Evolutionary conservation across 75 land plant genomes (phyloP).

Genomic region (Selaginella tamariscina): DNA sequence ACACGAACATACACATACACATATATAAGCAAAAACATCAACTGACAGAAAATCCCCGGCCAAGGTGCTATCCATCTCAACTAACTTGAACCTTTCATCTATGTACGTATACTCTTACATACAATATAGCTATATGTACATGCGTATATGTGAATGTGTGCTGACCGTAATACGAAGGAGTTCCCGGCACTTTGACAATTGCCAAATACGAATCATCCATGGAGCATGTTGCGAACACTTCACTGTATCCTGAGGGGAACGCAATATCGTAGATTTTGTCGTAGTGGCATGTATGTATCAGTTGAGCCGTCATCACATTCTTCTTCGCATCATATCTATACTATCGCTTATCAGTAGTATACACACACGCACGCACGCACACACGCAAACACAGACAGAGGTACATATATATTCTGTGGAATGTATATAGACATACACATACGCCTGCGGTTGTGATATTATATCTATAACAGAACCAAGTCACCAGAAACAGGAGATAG

Average conservation of each 20-base stretch:
- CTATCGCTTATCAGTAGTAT: not conserved
- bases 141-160: not conserved
- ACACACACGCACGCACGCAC: no score
- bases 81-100: no score
- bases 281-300: conserved; percentile 30
- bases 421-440: no score
- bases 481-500: no score
- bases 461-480: no score
- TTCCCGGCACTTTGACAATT: conserved; percentile 20
- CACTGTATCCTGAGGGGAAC: conserved; percentile 29
- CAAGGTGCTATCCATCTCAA: no score
- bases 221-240: conserved; percentile 28
- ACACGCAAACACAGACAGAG: no score
- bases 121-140: not conserved
- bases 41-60: no score
- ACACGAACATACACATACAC: no score
- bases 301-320: conserved; percentile 19
- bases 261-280: conserved; percentile 34
- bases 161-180: conserved; percentile 26
- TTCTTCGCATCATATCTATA: conserved; percentile 25
- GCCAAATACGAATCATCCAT: conserved; percentile 32
- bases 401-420: no score
- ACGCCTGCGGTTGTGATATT: no score
- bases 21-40: no score
- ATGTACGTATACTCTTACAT: not conserved